Base-by-base conservation (phyloP, 176 grass and related monocot genomes). In the Oryza longistaminata region DNA sequence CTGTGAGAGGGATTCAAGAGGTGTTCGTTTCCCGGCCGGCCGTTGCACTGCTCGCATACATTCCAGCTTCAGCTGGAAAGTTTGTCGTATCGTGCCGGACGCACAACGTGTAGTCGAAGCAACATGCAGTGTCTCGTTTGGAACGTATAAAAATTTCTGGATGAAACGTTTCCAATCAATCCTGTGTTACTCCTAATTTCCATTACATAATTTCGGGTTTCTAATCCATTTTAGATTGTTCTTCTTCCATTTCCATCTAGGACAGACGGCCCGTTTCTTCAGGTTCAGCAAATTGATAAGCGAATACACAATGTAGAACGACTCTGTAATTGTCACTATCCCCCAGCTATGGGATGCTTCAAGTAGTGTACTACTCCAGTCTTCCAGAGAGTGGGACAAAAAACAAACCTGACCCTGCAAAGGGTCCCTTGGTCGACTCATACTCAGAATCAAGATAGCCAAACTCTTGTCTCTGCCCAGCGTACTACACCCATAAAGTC, bases 361-460 rank as follows among this genome's bases (percentile, higher is more conserved):
- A 24, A 48, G 40, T 74, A 24, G n/a, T 10, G 58, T 24, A n/a
- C 40, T 26, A 40, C 39, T n/a, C 39, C 40, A 14, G 37, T 73
- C 25, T 49, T 44, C 64, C 16, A 16, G 77, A 68, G 11, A 9
- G 61, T 29, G 11, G 43, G 29, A 61, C 14, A 19, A 43, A 62
- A 61, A 73, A 72, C 49, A 16, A 14, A 62, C 22, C 35, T 82
- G 67, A 10, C 79, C 6, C 9, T 14, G 48, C n/a, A 0, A 0
- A 24, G 67, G 79, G 67, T 71, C 67, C 67, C 48, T 0, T 4
- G 24, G 16, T 71, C 13, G 14, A n/a, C 37, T 31, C 55, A 62
- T 71, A 50, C 80, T 73, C 37, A 10, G 37, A 82, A 82, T 45
- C 69, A 73, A 73, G 81, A n/a, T 73, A 42, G 35, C 24, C 15